Base-by-base conservation (phyloP, 2,329 filamentous ascomycete species). In the Diaporthe capsici region DNA sequence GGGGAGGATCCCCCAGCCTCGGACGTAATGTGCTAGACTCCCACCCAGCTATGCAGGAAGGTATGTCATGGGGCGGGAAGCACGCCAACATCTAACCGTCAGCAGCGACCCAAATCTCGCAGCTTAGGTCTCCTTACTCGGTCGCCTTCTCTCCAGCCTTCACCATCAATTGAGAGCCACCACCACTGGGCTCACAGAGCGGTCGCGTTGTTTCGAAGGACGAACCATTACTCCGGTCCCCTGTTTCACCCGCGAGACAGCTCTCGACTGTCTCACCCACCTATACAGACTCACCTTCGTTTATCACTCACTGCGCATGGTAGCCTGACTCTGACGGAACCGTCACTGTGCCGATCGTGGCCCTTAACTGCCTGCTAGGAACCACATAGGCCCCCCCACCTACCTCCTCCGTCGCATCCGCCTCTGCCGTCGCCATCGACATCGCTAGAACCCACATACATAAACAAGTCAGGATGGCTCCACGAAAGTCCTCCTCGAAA, bases 401-500 rank as follows among this genome's bases (percentile, higher is more conserved):
- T 22, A 3, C 34, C 65, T 68, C 47, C 47, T 28, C n/a, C 34
- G 44, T 34, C 42, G 61, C 42, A 65, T 70, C 65, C 65, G 47
- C 71, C 49, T 55, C 47, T 42, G 25, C 58, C 22, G 25, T 47
- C 55, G 51, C 17, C 31, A 17, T 47, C 55, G 20, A 25, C 60
- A 44, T 57, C 63, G 22, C 37, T 49, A 61, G 4, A 72, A 12
- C 34, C 31, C n/a, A 53, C n/a, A 39, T 31, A 51, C 34, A 68
- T 15, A 39, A 42, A 61, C 12, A 47, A 55, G 25, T 7, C 78
- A 80, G 74, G 73, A 88, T 88, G 87, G 82, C 86, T 71, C 84
- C 86, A 70, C 86, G 87, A 78, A 88, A 84, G 77, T 82, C 73
- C 17, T 73, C 83, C 17, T 83, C 84, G 74, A 84, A 84, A 72